These are phyloP conservation scores for Chaetoscypha palmicola DNA, from an alignment of 2,329 filamentous ascomycete genomes.

Conservation along the genomic window DNA sequence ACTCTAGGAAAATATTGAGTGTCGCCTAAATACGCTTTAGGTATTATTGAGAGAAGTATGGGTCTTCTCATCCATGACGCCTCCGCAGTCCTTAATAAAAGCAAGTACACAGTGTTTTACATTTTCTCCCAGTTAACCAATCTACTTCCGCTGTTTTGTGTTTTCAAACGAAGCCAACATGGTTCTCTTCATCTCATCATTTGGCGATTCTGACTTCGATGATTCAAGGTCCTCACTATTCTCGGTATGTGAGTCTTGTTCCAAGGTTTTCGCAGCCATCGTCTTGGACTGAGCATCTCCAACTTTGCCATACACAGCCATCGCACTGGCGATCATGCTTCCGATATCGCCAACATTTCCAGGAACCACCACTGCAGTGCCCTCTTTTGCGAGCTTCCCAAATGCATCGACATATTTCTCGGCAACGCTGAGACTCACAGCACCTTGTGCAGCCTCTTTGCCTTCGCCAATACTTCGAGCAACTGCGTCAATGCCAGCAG, in stretches of 20 bases:
- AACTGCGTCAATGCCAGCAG: slow-evolving; percentile 80
- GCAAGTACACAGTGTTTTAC: slow-evolving; percentile 16
- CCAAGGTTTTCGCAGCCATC: slow-evolving; percentile 48
- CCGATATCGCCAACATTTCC: slow-evolving; percentile 96
- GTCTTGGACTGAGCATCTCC: slow-evolving; percentile 68
- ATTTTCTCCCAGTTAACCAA: slow-evolving; percentile 6
- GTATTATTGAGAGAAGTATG: slow-evolving; percentile 8
- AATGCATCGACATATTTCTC: slow-evolving; percentile 99
- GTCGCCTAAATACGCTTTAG: not conserved
- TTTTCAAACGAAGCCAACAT: slow-evolving; percentile 43
- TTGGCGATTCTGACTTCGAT: slow-evolving; percentile 27
- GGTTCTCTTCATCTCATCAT: slow-evolving; percentile 38
- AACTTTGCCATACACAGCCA: slow-evolving; percentile 94
- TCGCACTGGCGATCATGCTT: slow-evolving; percentile 91
- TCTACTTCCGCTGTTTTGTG: slow-evolving; percentile 26
- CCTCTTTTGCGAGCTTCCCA: slow-evolving; percentile 84
- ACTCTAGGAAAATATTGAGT: too few relatives aligned
- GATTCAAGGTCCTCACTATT: slow-evolving; percentile 15
- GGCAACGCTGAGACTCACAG: slow-evolving; percentile 80
- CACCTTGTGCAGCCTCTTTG: slow-evolving; percentile 68
- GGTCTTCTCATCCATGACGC: slow-evolving; percentile 7
- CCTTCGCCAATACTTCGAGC: slow-evolving; percentile 68
- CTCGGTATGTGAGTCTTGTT: slow-evolving; percentile 34
- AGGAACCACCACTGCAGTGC: slow-evolving; percentile 89
- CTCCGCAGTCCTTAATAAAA: slow-evolving; percentile 7